phyloP scores from a whole-genome alignment of 2,329 filamentous ascomycete genomes.

The Calonectria pseudoreteaudii region DNA sequence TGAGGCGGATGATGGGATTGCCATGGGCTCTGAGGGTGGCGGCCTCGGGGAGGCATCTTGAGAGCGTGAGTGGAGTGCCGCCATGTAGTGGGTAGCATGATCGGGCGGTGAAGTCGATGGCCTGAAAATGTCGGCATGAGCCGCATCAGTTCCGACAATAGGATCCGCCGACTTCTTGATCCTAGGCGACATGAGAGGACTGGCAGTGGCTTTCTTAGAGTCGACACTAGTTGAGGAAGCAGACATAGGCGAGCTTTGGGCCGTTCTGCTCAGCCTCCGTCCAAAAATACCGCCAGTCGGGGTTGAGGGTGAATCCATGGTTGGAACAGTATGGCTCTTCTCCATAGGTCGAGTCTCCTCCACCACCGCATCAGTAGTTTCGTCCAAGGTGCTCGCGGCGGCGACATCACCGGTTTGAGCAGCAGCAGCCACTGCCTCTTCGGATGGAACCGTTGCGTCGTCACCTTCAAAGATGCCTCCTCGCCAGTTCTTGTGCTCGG shows the following conservation, averaged over 20 bases:
- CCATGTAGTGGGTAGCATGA: slow-evolving; percentile 74
- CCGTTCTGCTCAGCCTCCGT: slow-evolving; percentile 58
- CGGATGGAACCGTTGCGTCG: slow-evolving; percentile 53
- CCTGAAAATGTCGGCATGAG: slow-evolving; percentile 74
- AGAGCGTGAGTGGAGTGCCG: slow-evolving; percentile 73
- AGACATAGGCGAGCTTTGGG: slow-evolving; percentile 46
- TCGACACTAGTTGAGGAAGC: slow-evolving; percentile 63
- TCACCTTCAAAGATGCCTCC: slow-evolving; percentile 83
- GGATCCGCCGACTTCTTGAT: slow-evolving; percentile 68
- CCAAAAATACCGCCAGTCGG: slow-evolving; percentile 61
- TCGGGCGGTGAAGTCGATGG: slow-evolving; percentile 67
- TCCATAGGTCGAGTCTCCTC: slow-evolving; percentile 61
- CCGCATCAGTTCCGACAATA: slow-evolving; percentile 74
- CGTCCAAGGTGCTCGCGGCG: slow-evolving; percentile 56
- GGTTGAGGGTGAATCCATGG: slow-evolving; percentile 51
- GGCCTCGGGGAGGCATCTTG: slow-evolving; percentile 64
- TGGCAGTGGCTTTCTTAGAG: slow-evolving; percentile 53
- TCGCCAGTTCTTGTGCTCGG: slow-evolving; percentile 79
- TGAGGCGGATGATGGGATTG: slow-evolving; percentile 51
- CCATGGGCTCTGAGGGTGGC: slow-evolving; percentile 52
- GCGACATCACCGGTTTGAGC: slow-evolving; percentile 60
- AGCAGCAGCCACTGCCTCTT: slow-evolving; percentile 32
- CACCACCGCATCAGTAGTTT: slow-evolving; percentile 50
- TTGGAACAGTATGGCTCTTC: slow-evolving; percentile 66
- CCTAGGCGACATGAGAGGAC: slow-evolving; percentile 49